Conservation (phyloP, 176 grass and related monocot genomes). For the Hyparrhenia diplandra region DNA sequence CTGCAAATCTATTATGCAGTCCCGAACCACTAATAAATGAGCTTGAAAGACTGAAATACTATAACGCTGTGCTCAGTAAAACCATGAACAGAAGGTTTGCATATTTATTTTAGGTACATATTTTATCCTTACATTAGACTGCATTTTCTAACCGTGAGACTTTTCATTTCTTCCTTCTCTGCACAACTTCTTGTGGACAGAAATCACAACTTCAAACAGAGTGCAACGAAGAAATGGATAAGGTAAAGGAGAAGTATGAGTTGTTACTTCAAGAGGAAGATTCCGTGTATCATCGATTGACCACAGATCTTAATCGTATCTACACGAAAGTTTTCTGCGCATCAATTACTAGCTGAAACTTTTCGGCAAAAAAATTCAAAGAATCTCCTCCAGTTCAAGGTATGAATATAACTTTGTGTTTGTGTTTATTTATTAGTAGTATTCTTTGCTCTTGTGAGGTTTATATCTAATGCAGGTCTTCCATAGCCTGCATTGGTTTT, state of each 20-base stretch:
- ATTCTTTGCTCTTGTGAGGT: not conserved
- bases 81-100: slow-evolving; percentile 55
- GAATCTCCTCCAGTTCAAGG: slow-evolving; percentile 18
- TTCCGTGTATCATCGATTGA: slow-evolving; percentile 13
- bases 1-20: slow-evolving; percentile 15
- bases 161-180: slow-evolving; percentile 16
- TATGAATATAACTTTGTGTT: not conserved
- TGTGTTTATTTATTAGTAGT: not conserved
- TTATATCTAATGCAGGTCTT: slow-evolving; percentile 8
- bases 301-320: slow-evolving; percentile 19
- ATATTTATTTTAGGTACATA: not conserved
- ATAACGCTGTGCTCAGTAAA: not conserved
- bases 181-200: slow-evolving; percentile 44
- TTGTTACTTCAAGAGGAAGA: slow-evolving; percentile 48
- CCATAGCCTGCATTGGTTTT: not conserved
- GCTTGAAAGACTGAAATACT: slow-evolving; percentile 33
- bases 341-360: slow-evolving; percentile 58
- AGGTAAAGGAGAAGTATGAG: slow-evolving; percentile 47
- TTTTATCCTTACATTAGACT: slow-evolving; percentile 3
- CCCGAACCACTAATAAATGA: slow-evolving; percentile 61
- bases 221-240: slow-evolving; percentile 61
- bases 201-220: slow-evolving; percentile 40
- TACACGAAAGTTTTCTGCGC: slow-evolving; percentile 44
- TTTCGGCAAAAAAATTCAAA: slow-evolving; percentile 40
- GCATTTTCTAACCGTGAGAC: not conserved